These are phyloP conservation scores for Angomonas ambiguus DNA, from an alignment of 208 protist genomes.

Conservation along the genomic window DNA sequence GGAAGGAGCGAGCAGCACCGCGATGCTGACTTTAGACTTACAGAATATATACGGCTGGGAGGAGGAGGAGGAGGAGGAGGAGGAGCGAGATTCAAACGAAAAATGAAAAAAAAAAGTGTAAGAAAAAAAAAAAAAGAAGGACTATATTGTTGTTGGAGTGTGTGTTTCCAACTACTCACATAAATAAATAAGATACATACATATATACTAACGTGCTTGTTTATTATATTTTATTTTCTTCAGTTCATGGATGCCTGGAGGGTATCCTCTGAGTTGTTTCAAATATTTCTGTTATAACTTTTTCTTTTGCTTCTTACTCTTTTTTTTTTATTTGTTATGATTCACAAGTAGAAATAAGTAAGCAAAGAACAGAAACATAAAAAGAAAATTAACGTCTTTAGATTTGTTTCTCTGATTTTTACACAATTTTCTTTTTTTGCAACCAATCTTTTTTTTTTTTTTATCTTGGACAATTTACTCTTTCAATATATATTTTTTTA, in stretches of 20 bases:
- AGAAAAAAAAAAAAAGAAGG: not conserved
- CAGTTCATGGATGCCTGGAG: too few species aligned
- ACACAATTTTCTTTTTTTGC: not conserved
- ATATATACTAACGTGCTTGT: too few species aligned
- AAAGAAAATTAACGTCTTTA: not conserved
- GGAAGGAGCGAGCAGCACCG: not conserved
- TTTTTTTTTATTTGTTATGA: not conserved
- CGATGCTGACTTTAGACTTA: not conserved
- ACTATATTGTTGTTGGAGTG: too few species aligned
- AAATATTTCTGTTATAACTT: not conserved
- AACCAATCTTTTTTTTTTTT: conserved; percentile 1
- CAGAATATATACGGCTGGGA: not conserved
- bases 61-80: too few species aligned
- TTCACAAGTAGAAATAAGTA: too few species aligned
- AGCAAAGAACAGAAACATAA: too few species aligned
- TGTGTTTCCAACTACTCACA: too few species aligned
- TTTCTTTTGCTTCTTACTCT: not conserved
- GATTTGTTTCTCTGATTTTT: not conserved
- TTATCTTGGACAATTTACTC: not conserved
- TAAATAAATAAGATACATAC: too few species aligned
- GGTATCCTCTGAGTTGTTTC: not conserved
- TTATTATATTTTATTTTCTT: not conserved
- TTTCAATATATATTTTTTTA: not conserved
- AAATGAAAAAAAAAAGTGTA: not conserved
- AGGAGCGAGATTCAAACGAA: too few species aligned